Base-by-base conservation (phyloP, 78 protist genomes). In the Monosiga brevicollis region DNA sequence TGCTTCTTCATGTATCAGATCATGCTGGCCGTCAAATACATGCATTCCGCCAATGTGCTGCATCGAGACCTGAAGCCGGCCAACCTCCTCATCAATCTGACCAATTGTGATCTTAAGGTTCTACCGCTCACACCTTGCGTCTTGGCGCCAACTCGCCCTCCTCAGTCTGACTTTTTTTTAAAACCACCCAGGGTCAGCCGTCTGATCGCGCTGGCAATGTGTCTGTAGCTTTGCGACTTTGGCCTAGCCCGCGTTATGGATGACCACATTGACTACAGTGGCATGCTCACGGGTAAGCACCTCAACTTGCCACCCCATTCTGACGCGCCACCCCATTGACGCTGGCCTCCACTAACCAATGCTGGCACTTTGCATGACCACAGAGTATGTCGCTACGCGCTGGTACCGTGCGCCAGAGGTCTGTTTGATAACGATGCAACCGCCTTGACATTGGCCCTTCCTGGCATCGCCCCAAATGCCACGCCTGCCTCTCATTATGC, bases 321-420 rank as follows among this genome's bases (percentile, higher is more conserved):
- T n/a, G n/a, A n/a, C n/a, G n/a, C n/a, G n/a, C n/a, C n/a, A n/a
- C n/a, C n/a, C n/a, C n/a, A n/a, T n/a, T n/a, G n/a, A n/a, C n/a
- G n/a, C n/a, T n/a, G n/a, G n/a, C n/a, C n/a, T n/a, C n/a, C n/a
- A n/a, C n/a, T n/a, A n/a, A n/a, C n/a, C n/a, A n/a, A n/a, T n/a
- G n/a, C n/a, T n/a, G n/a, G n/a, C n/a, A n/a, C n/a, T n/a, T n/a
- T n/a, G n/a, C n/a, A n/a, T n/a, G n/a, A n/a, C n/a, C n/a, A n/a
- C n/a, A 23, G 92, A 86, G 40, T 95, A 96, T 82, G 99, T 96
- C 2, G 97, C 95, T 38, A 96, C 99, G 0, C 78, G 99, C 2
- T 96, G 99, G 99, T 96, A 95, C 82, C 83, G 99, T 10, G 96
- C 99, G 6, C 99, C 99, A n/a, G 99, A 93, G 84, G 70, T 93